Evolutionary conservation across 441 rosid species (phyloP).

Genomic region (Flueggea neowawraea): DNA sequence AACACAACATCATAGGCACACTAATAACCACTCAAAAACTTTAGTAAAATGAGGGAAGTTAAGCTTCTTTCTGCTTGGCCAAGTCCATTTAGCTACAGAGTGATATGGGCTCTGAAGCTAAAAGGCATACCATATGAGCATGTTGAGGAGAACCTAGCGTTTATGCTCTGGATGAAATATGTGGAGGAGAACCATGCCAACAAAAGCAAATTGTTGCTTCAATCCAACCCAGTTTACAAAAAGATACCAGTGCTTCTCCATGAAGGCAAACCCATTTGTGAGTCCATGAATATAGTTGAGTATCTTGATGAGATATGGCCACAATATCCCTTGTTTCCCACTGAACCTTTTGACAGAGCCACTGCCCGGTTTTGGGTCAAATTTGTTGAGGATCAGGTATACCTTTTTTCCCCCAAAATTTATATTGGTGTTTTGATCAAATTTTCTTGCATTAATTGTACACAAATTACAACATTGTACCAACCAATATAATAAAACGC

Average conservation of each 20-base stretch:
- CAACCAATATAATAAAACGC: no score
- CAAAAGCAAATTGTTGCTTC: conserved; percentile 18
- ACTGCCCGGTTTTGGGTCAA: background rate
- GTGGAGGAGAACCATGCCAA: conserved; percentile 1
- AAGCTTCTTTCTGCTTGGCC: conserved; percentile 12
- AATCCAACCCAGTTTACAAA: conserved; percentile 17
- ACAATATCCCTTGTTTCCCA: conserved; percentile 28
- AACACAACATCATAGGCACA: no score
- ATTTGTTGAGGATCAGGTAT: background rate
- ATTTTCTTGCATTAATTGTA: no score
- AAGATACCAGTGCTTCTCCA: conserved; percentile 24
- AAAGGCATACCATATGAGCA: conserved; percentile 23
- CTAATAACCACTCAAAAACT: background rate
- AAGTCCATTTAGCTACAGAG: conserved; percentile 19
- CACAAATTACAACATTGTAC: no score
- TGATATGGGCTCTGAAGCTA: conserved; percentile 16
- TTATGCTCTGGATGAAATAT: background rate
- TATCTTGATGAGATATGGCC: conserved; percentile 55
- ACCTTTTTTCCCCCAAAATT: background rate
- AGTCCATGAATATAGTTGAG: conserved; percentile 46
- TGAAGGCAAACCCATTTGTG: conserved; percentile 23
- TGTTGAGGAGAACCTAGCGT: conserved; percentile 19
- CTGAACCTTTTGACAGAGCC: conserved; percentile 18
- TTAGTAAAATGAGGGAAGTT: conserved; percentile 6
- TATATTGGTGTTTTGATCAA: background rate